Evolutionary conservation across 495 filamentous ascomycete species (phyloP), one percentile per base, ranked within the genome.

Genomic region (Annulohypoxylon stygium): DNA sequence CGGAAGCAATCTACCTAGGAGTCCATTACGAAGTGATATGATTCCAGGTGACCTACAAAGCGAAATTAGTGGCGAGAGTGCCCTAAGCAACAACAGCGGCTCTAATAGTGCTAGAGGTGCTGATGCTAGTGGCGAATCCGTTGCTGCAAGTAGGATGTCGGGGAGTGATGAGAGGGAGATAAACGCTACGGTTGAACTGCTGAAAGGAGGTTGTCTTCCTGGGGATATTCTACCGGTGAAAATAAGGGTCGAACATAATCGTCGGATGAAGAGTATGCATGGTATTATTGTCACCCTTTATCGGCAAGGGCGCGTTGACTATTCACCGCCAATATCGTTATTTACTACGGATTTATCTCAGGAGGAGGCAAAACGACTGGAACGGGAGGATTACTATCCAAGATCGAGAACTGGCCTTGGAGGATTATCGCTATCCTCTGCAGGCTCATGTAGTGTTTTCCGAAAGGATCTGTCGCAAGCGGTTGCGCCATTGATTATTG

Each of bases 261-360:
- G 95, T 74, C 88, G 89, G 58, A 90, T 98, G 76, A 93, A 92
- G 78, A 98, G 92, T 76, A 84, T 97, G 82, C 91, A 95, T 73
- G 96, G 96, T 0, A 92, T 98, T 57, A 96, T 99, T 65, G 86
- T 97, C 30, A 99, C 96, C 1, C 84, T 99, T 4, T 97, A 97
- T 78, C 89, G 96, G 48, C 92, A 97, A 80, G 94, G 94, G 8
- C 91, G 94, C 9, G 95, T 98, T 30, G 97, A 99, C 76, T 90
- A 95, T 50, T 89, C 94, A 70, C 94, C 95, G 2, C 86, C 83
- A 4, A 61, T 80, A 34, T 79, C 79, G n/a, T 79, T 93, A 3
- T 90, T 90, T 20, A 81, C 84, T 10, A 82, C 89, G 11, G 83
- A 84, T 53, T 84, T 89, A 64, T 87, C 89, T 14, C 91, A 91